A percentile compares a stretch with the other conserved stretches of the same genome.
Evolutionary conservation across 345 rosid species (phyloP).

Genomic region (Eucalyptus grandis): DNA sequence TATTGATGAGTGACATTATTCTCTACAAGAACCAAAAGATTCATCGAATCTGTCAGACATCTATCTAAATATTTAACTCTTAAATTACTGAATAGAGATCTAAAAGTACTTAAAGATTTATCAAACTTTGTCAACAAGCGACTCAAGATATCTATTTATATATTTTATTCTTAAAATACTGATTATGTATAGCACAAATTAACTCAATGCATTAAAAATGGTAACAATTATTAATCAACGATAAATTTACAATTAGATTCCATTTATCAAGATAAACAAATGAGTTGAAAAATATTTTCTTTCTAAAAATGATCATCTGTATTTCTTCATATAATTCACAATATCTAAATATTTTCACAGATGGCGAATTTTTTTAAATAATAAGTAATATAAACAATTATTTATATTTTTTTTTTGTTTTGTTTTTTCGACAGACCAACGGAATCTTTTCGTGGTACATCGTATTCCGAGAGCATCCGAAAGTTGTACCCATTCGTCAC

Average conservation of each 20-base stretch:
- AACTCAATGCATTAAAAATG: not conserved
- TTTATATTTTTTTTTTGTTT: no score
- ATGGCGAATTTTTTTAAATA: no score
- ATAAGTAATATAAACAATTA: no score
- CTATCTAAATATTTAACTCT: no score
- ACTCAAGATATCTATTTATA: not conserved
- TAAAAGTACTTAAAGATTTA: not conserved
- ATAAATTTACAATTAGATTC: not conserved
- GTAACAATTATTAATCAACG: not conserved
- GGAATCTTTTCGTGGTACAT: not conserved
- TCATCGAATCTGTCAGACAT: no score
- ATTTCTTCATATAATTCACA: no score
- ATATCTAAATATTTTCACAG: not conserved
- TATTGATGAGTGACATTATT: no score
- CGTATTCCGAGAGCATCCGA: not conserved
- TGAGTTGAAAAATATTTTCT: no score
- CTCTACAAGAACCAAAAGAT: no score
- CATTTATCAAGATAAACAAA: no score
- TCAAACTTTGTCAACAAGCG: fast-evolving
- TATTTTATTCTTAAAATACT: not conserved
- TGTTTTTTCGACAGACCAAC: not conserved
- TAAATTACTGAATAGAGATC: not conserved
- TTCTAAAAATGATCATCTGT: no score
- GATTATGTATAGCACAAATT: not conserved
- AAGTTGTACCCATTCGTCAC: not conserved